These are phyloP conservation scores for Trichomonascaceae sp. DNA, from an alignment of 1,139 yeast species.

Conservation along the genomic window DNA sequence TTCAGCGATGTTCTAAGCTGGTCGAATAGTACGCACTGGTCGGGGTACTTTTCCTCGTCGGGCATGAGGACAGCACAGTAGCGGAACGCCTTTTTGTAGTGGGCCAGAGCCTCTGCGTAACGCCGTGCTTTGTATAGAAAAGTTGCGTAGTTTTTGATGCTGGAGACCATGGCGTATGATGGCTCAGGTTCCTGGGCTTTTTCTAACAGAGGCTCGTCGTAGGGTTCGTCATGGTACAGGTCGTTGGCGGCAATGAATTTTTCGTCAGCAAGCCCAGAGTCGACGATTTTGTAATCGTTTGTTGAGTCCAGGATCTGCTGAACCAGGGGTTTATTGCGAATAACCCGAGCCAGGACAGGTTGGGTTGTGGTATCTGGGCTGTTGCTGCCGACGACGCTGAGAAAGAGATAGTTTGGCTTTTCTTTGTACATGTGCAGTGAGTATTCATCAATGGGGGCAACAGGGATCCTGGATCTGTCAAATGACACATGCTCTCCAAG, in stretches of 20 bases:
- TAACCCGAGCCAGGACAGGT: too few species aligned
- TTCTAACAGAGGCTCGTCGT: background rate
- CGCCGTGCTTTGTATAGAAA: background rate
- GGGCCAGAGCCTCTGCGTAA: background rate
- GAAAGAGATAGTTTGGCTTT: too few species aligned
- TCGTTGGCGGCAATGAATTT: background rate
- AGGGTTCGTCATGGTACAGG: background rate
- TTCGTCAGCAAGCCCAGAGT: too few species aligned
- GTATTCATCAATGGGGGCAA: too few species aligned
- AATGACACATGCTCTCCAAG: too few species aligned
- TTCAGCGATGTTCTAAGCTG: background rate
- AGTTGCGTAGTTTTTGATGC: background rate
- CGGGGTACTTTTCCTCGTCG: slow-evolving; percentile 1
- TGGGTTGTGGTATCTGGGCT: too few species aligned
- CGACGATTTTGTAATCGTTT: too few species aligned
- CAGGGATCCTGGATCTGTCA: too few species aligned
- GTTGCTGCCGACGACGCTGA: too few species aligned
- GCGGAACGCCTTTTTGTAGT: slow-evolving; percentile 11
- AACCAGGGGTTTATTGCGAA: too few species aligned
- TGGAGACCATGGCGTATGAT: background rate
- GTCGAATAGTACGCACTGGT: background rate
- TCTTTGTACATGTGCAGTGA: too few species aligned
- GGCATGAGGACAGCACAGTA: slow-evolving; percentile 12
- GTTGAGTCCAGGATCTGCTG: too few species aligned
- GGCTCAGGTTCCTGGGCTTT: background rate